Base-by-base conservation (phyloP, 352 stramenopile genomes). In the Phytophthora kernoviae region DNA sequence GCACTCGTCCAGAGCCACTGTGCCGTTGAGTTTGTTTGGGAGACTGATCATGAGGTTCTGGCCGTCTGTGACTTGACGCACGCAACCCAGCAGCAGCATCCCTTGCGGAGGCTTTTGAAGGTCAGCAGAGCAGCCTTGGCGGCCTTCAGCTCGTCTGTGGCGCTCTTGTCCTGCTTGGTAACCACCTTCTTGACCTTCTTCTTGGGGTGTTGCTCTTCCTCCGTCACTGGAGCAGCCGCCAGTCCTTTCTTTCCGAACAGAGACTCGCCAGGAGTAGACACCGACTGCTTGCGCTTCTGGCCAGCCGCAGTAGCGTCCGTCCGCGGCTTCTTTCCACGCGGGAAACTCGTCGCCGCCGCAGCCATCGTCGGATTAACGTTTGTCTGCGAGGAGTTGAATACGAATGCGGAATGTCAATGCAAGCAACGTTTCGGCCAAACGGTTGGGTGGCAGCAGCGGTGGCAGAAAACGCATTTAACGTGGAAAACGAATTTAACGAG, bases 11-110 rank as follows among this genome's bases (percentile, higher is more conserved):
- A 86, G 52, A 17, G 79, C 56, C 40, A 98, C 92, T 39, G 96
- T 96, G 43, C 94, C 96, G 46, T 88, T 98, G 53, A 98, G 84
- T 48, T 97, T 96, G 76, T 97, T 98, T 4, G 94, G 94, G 43
- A 99, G 72, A 36, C 75, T 92, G 30, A 99, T 62, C 21, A 98
- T 68, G 33, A 96, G 70, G 58, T 90, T 79, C 30, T 67, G 73
- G 36, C 88, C 75, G 51, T 97, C 79, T 52, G 81, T 88, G 12
- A 98, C 71, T 70, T 98, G 90, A 22, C 91, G 81, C 52, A 98
- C 77, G 51, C 88, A 88, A 20, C 90, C 94, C 17, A 98, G 70
- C 15, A 98, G 59, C 49, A 84, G 62, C 70, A 84, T 65, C 21
- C 80, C 55, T 89, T 90, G 62, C 62, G 75, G 48, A 94, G 63